phyloP scores from a whole-genome alignment of 139 green algal species.

The Picochlorum sp. region DNA sequence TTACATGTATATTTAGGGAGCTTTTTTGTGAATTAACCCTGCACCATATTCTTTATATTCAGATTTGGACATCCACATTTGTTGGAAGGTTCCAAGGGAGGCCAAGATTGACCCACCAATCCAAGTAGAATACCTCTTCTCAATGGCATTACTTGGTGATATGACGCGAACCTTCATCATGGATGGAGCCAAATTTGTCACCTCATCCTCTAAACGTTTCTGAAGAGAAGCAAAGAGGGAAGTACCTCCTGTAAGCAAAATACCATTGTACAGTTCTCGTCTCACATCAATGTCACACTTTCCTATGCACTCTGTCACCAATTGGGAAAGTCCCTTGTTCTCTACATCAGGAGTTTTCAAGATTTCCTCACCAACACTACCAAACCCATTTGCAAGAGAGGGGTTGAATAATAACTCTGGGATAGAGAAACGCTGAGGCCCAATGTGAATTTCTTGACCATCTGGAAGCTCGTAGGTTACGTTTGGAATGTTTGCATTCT shows the following conservation, averaged over 20 bases:
- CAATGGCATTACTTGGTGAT: slow-evolving; percentile 59
- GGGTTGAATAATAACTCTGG: slow-evolving; percentile 78
- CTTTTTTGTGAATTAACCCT: slow-evolving; percentile 78
- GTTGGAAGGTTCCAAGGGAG: slow-evolving; percentile 90
- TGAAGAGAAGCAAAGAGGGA: slow-evolving; percentile 51
- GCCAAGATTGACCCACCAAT: slow-evolving; percentile 91
- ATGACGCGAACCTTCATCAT: slow-evolving; percentile 72
- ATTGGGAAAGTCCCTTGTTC: slow-evolving; percentile 25
- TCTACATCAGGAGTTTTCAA: background rate
- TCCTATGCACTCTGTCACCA: slow-evolving; percentile 64
- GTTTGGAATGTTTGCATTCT: slow-evolving; percentile 69
- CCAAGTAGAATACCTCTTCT: slow-evolving; percentile 75
- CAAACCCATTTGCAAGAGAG: slow-evolving; percentile 15
- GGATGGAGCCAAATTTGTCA: slow-evolving; percentile 28
- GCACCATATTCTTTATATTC: slow-evolving; percentile 92
- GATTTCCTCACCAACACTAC: background rate
- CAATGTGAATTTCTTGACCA: slow-evolving; percentile 69
- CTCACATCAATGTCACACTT: slow-evolving; percentile 80
- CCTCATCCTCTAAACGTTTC: slow-evolving; percentile 78
- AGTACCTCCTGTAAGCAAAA: slow-evolving; percentile 71
- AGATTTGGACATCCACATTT: slow-evolving; percentile 91
- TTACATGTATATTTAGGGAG: slow-evolving; percentile 37
- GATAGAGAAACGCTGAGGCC: slow-evolving; percentile 71
- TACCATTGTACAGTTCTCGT: slow-evolving; percentile 69
- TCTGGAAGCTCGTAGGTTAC: slow-evolving; percentile 79